Evolutionary conservation across 2,329 filamentous ascomycete species (phyloP).

Genomic region (Dryadomyces quercus-mongolicae): DNA sequence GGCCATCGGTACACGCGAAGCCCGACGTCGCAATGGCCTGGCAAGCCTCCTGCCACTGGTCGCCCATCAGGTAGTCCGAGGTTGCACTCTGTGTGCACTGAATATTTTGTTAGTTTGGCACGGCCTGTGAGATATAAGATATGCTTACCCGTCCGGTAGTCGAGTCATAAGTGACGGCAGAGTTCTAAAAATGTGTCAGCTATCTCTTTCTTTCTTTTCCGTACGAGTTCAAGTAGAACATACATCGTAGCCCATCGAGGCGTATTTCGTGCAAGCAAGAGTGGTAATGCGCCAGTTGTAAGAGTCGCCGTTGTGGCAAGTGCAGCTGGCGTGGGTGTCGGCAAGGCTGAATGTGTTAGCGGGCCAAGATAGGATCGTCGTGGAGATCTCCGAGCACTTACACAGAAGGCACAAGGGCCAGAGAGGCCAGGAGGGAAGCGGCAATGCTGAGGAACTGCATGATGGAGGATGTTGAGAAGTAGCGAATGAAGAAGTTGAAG

Average conservation of each 20-base stretch:
- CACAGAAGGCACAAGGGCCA: not conserved
- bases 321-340: not conserved
- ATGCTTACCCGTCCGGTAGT: not conserved
- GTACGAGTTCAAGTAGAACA: too few relatives aligned
- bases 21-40: not conserved
- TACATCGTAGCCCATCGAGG: not conserved
- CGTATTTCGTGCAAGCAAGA: not conserved
- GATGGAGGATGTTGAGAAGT: not conserved
- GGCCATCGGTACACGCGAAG: not conserved
- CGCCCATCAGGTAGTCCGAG: not conserved
- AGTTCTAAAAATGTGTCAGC: too few relatives aligned
- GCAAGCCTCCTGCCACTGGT: not conserved
- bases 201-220: too few relatives aligned
- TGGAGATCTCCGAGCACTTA: not conserved
- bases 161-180: not conserved
- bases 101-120: not conserved
- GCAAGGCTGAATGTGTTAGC: not conserved
- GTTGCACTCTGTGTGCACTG: not conserved
- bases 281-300: constrained; percentile 2
- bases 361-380: not conserved
- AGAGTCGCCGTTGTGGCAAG: constrained; percentile 1
- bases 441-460: not conserved
- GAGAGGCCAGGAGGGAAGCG: not conserved
- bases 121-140: not conserved
- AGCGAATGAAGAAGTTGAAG: not conserved